Base-by-base conservation (phyloP, 495 filamentous ascomycete genomes). In the Bathelium albidoporum region DNA sequence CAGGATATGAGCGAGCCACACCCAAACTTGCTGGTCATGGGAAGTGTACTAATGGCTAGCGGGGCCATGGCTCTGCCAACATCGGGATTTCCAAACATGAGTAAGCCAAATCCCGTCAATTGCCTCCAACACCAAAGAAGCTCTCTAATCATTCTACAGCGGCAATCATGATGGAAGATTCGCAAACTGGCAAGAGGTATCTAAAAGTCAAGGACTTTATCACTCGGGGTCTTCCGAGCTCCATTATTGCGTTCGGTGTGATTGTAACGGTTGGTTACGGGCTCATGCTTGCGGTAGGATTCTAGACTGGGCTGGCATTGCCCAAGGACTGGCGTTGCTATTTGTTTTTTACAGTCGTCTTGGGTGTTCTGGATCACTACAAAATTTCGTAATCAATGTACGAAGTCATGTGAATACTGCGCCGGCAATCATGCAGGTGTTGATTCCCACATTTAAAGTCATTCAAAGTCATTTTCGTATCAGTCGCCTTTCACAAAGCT, bases 31-130 rank as follows among this genome's bases (percentile, higher is more conserved):
- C 76, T 99, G 59, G 95, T 99, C 49, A 97, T 99, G 91, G 83
- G 80, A 5, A 81, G 83, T 63, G 86, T 85, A 11, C 68, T 88
- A 60, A 88, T 88, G 84, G 85, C 83, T 62, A 83, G 80, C 22
- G 83, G 83, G 3, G 85, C 85, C 0, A 97, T 97, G 93, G 94
- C 83, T 2, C 74, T 99, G 73, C 94, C 94, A 14, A 99, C 94
- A 0, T 91, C 87, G 70, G 94, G 94, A 18, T 99, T 99, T 73
- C 94, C 94, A 1, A 99, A 99, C 71, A 99, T 99, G 94, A 99
- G 92, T 96, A 80, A 76, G 91, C 49, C 43, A 41, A 62, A 59
- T 58, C 59, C 16, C 43, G 28, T 49, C 16, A 45, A 24, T 59
- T 20, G 12, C 22, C n/a, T 55, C 49, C 59, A 32, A n/a, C 32